Conservation (phyloP, 768 basidiomycete genomes). For the Tylopilus subfusipes region DNA sequence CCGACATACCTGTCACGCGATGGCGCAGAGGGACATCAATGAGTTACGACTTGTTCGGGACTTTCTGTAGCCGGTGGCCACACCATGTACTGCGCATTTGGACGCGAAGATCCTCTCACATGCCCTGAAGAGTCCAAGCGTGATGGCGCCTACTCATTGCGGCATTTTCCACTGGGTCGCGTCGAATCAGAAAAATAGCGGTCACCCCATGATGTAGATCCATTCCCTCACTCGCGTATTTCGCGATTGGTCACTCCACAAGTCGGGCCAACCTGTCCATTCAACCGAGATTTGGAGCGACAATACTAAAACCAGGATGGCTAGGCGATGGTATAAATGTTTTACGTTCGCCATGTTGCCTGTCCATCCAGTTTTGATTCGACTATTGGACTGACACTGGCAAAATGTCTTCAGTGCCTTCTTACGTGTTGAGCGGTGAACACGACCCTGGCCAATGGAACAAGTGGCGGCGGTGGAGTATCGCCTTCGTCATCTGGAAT, state of each 20-base stretch:
- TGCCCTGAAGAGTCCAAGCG: conserved; percentile 1
- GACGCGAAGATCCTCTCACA: not conserved
- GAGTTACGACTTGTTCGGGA: not conserved
- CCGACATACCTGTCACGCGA: not conserved
- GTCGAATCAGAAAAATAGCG: conserved; percentile 18
- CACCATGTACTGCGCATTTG: not conserved
- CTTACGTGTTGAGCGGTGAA: conserved; percentile 16
- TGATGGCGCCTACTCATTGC: not conserved
- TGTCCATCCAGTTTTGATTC: not conserved
- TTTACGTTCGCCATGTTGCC: not conserved
- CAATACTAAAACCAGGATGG: not conserved
- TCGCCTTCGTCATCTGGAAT: conserved; percentile 29
- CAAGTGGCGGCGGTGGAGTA: conserved; percentile 28
- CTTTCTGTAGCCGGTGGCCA: conserved; percentile 1
- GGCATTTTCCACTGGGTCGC: not conserved
- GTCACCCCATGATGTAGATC: not conserved
- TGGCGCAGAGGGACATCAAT: not conserved
- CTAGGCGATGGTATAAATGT: conserved; percentile 16
- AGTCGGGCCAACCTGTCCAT: not conserved
- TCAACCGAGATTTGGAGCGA: not conserved
- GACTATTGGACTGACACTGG: not conserved
- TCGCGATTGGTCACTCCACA: conserved; percentile 19
- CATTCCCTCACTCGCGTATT: conserved; percentile 10
- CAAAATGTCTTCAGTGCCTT: conserved; percentile 20
- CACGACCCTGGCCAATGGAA: conserved; percentile 28